Base-by-base conservation (phyloP, 176 grass and related monocot genomes). In the Zoysia pacifica region DNA sequence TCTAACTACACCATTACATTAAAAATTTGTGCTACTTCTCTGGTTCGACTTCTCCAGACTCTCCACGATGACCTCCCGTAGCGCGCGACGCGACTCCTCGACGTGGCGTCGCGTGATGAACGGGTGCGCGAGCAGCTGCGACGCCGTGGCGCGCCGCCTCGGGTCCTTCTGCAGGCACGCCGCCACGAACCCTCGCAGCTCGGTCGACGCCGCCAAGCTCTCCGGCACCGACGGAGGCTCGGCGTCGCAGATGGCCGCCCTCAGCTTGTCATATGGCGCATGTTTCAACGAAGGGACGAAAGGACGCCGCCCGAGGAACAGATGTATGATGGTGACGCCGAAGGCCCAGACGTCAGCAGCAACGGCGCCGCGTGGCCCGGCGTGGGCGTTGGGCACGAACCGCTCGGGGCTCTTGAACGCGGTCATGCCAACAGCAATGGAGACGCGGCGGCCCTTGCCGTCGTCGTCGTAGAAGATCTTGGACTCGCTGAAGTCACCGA, bases 291-390 rank as follows among this genome's bases (percentile, higher is more conserved):
- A 20, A 20, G 4, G 51, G 59, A 2, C 78, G 60, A 91, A 65
- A 6, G 85, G 81, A 45, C 78, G 43, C 15, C 49, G 62, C 19
- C 85, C 89, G 20, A 72, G 45, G 38, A 84, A 66, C 15, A 91
- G 81, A 72, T 87, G 81, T 19, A 91, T 45, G 15, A 91, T 36
- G 15, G 89, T 83, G 37, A 81, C 8, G 44, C 89, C 89, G 55
- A 91, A 11, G 72, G 76, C 79, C 89, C 85, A 91, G 36, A 91
- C 67, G 67, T 91, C 89, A 19, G 81, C 81, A 8, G 89, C 85
- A 50, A 49, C 69, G 66, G 89, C 81, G 51, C 68, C 81, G 72
- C 65, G 61, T 41, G 81, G 81, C 42, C 66, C 70, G 0, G 76
- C 81, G 38, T 40, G 66, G 3, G 76, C 70, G 5, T 77, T 48